phyloP scores from a whole-genome alignment of 2,329 filamentous ascomycete species.

The Lachnellula willkommii region DNA sequence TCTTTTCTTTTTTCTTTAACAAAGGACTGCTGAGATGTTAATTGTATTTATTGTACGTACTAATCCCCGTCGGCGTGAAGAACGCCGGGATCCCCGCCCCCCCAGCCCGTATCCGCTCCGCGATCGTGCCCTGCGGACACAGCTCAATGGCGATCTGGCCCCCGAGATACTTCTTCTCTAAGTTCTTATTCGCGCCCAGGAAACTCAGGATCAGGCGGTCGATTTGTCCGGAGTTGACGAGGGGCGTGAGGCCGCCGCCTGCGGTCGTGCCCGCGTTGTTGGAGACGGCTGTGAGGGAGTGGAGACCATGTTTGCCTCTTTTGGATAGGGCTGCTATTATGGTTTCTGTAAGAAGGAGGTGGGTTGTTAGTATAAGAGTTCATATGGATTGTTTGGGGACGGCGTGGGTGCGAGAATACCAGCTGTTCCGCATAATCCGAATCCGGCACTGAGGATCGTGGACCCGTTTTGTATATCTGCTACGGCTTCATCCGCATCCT shows the following conservation, averaged over 20 bases:
- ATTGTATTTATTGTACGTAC: constrained; percentile 36
- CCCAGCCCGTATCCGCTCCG: constrained; percentile 65
- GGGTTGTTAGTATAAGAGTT: too few relatives aligned
- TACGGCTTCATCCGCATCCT: constrained; percentile 25
- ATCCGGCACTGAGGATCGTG: constrained; percentile 70
- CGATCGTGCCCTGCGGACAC: constrained; percentile 70
- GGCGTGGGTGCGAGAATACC: constrained; percentile 36
- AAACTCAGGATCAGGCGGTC: constrained; percentile 69
- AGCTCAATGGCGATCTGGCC: constrained; percentile 72
- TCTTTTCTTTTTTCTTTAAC: neutral
- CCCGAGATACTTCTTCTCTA: constrained; percentile 69
- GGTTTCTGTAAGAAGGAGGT: constrained; percentile 47
- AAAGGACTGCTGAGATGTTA: too few relatives aligned
- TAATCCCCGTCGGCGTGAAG: constrained; percentile 69
- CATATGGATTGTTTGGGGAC: too few relatives aligned
- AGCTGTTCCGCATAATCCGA: constrained; percentile 75
- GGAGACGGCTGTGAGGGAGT: constrained; percentile 66
- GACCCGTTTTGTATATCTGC: constrained; percentile 48
- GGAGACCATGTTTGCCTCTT: constrained; percentile 49
- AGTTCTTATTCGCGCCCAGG: constrained; percentile 69
- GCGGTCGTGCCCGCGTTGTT: constrained; percentile 73
- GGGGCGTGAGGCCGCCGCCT: constrained; percentile 61
- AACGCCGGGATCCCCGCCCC: constrained; percentile 76
- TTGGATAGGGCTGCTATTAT: constrained; percentile 63
- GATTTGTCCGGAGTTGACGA: constrained; percentile 65